Evolutionary conservation across 192 early-diverging fungal species (phyloP).

Genomic region (Allomyces macrogynus): DNA sequence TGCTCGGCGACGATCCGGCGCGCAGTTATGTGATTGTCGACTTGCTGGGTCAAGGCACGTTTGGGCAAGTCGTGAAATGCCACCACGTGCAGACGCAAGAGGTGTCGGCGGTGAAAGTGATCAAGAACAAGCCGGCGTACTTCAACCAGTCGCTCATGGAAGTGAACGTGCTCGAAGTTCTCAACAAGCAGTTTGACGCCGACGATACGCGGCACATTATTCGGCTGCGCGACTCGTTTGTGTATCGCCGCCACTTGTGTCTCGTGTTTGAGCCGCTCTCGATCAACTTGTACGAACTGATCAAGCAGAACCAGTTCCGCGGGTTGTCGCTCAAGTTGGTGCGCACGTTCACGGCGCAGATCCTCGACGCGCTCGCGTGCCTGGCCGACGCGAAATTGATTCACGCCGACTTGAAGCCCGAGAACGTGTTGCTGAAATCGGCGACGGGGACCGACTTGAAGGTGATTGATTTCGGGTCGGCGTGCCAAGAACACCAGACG

Average conservation of each 20-base stretch:
- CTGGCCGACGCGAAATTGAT: constrained; percentile 76
- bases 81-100: constrained; percentile 80
- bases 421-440: constrained; percentile 85
- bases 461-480: constrained; percentile 98
- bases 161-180: constrained; percentile 70
- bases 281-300: constrained; percentile 92
- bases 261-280: constrained; percentile 90
- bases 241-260: constrained; percentile 80
- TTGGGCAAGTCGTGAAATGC: constrained; percentile 97
- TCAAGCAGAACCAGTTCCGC: constrained; percentile 91
- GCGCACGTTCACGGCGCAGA: constrained; percentile 76
- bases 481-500: constrained; percentile 84
- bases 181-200: constrained; percentile 75
- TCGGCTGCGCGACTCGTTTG: constrained; percentile 75
- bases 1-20: constrained; percentile 66
- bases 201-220: constrained; percentile 77
- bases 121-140: constrained; percentile 95
- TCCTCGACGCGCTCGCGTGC: constrained; percentile 74
- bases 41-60: constrained; percentile 89
- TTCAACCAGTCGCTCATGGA: constrained; percentile 96
- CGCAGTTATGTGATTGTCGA: constrained; percentile 73
- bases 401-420: constrained; percentile 96
- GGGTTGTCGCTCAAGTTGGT: constrained; percentile 88
- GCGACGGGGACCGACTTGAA: constrained; percentile 39
- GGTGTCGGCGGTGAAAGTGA: constrained; percentile 83